Evolutionary conservation across 2,329 filamentous ascomycete genomes (phyloP), one percentile per base, ranked within the genome.

Genomic region (Pseudogymnoascus destructans): DNA sequence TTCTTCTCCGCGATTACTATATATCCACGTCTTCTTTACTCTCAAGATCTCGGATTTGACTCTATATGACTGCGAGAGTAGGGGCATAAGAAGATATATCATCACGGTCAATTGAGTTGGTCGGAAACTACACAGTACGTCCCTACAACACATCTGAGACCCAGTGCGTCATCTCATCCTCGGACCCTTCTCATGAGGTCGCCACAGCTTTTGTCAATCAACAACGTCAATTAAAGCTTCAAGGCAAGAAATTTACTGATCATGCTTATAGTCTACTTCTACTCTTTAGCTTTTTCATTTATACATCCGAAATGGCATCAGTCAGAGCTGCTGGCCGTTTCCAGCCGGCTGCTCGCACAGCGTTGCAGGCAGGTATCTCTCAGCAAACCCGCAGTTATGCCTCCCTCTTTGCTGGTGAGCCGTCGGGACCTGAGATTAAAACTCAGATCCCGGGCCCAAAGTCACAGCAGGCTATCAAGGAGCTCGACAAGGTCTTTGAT

Each of bases 401-500:
- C 56, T 63, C 66, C 19, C 67, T 69, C 61, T 68, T 70, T 58
- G 60, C 66, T 7, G 60, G 64, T 60, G 68, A 70, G 56, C 68
- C 68, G 1, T 42, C 61, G n/a, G 65, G 61, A 21, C 68, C 68
- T 30, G 61, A 56, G 32, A 57, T 70, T 27, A 69, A 68, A 64
- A 72, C 69, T 10, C 63, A 65, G n/a, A 72, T 73, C 61, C 72
- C 72, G 35, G 72, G 72, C 2, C 71, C 71, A 38, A 61, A 69
- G 59, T 68, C 65, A 21, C 64, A 69, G 65, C 67, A 68, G 61
- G 70, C 70, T 40, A 72, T 73, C 63, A 65, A 63, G 46, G 68
- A 76, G 61, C 70, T 79, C 46, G 71, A 77, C 61, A 67, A 70
- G 57, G 71, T 79, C 61, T 79, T 78, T 61, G 77, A 79, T 65